A percentile compares a stretch with the other conserved stretches of the same genome.
phyloP scores from a whole-genome alignment of 352 stramenopile species.

The Phytophthora europaea region DNA sequence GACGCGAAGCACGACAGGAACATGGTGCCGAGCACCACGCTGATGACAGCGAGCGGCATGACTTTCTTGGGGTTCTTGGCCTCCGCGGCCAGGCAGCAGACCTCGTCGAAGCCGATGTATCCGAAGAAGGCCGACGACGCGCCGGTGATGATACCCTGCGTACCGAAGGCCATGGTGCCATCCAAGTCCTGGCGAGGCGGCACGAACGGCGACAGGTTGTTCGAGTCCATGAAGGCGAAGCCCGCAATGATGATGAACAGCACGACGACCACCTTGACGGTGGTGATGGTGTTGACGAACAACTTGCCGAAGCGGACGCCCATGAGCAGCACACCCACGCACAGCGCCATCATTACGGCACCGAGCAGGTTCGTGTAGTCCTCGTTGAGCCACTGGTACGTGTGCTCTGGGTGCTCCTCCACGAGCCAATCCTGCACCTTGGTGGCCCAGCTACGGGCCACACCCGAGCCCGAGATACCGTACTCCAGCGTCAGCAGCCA shows the following conservation, averaged over 20 bases:
- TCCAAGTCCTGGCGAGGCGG: slow-evolving; percentile 45
- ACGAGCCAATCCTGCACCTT: slow-evolving; percentile 87
- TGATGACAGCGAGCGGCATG: slow-evolving; percentile 87
- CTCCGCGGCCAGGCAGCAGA: slow-evolving; percentile 92
- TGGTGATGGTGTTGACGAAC: slow-evolving; percentile 91
- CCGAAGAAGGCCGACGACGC: slow-evolving; percentile 94
- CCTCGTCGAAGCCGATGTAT: slow-evolving; percentile 96
- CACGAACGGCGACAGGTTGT: slow-evolving; percentile 90
- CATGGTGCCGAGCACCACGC: slow-evolving; percentile 82
- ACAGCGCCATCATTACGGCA: slow-evolving; percentile 77
- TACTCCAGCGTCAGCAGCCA: slow-evolving; percentile 95
- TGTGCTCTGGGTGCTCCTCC: slow-evolving; percentile 48
- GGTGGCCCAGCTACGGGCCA: slow-evolving; percentile 93
- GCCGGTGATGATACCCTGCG: slow-evolving; percentile 77
- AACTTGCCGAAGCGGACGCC: slow-evolving; percentile 91
- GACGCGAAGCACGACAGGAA: slow-evolving; percentile 81
- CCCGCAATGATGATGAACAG: slow-evolving; percentile 93
- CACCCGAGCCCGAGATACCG: slow-evolving; percentile 88
- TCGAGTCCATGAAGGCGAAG: slow-evolving; percentile 81
- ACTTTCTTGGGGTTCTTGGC: slow-evolving; percentile 79
- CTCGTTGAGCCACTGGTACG: slow-evolving; percentile 70
- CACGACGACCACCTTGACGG: slow-evolving; percentile 87
- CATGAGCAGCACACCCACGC: slow-evolving; percentile 78
- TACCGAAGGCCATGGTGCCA: slow-evolving; percentile 47
- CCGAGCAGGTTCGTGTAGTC: slow-evolving; percentile 69